phyloP scores from a whole-genome alignment of 331 rosid genomes.

The Pyracantha coccinea region DNA sequence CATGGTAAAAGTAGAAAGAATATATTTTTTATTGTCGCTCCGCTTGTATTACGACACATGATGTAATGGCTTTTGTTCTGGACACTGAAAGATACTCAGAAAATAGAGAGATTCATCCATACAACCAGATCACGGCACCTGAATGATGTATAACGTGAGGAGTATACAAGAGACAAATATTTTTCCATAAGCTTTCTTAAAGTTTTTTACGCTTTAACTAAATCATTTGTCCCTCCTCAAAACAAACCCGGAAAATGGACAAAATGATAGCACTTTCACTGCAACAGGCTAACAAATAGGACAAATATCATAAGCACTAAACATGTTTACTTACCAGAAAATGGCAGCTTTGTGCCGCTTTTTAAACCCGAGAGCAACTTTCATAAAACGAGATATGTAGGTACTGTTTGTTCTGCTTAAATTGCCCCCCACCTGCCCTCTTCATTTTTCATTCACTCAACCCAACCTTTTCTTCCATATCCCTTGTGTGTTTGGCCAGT shows the following conservation, averaged over 20 bases:
- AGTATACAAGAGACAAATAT: background rate
- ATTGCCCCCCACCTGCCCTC: constrained; percentile 20
- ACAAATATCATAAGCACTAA: constrained; percentile 2
- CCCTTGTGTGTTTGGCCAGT: background rate
- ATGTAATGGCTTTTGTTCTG: background rate
- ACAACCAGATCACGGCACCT: background rate
- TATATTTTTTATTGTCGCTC: too few species aligned
- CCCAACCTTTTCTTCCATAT: background rate
- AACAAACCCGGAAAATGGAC: constrained; percentile 1
- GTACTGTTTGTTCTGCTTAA: background rate
- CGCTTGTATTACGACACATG: too few species aligned
- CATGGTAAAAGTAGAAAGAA: too few species aligned
- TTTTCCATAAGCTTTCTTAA: constrained; percentile 1
- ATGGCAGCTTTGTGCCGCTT: background rate
- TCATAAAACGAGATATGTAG: background rate
- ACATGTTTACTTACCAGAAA: constrained; percentile 6
- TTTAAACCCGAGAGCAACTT: background rate
- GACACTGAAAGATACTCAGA: background rate
- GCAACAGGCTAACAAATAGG: background rate
- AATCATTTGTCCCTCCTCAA: constrained; percentile 12
- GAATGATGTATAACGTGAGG: background rate
- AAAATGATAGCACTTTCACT: background rate
- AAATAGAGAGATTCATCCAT: too few species aligned
- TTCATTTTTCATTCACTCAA: constrained; percentile 5
- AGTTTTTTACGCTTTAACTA: background rate